Base-by-base conservation (phyloP, 2,329 filamentous ascomycete genomes). In the Aspergillus pseudonomiae region DNA sequence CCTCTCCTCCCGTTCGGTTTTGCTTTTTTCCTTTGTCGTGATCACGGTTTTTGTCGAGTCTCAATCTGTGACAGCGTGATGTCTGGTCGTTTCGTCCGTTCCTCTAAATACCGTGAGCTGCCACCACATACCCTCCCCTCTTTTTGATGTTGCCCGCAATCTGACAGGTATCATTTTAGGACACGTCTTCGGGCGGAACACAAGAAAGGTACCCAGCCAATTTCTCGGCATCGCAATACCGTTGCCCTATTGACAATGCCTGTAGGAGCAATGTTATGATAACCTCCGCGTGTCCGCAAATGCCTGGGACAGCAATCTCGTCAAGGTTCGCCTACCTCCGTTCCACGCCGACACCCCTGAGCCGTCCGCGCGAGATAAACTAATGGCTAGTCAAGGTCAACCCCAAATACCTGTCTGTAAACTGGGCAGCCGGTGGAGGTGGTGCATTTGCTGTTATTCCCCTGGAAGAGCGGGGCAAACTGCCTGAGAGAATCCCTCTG, bases 221-320 rank as follows among this genome's bases (percentile, higher is more conserved):
- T 11, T 43, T 60, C 59, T 7, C 50, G 1, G 9, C 26, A 50
- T 52, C 34, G 30, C 14, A 41, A 41, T 36, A 16, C 39, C 34
- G 21, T 7, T 32, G 5, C 19, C 39, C 19, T 7, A 45, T 63
- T 66, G 32, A 65, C 68, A 59, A 56, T 56, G 21, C 41, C 24
- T 30, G 24, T 63, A 89, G 87, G 95, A 99, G 80, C 92, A 92
- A 86, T 97, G 94, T 85, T 99, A 98, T 83, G 95, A 99, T 81
- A 98, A 98, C 81, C 84, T 99, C 71, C 92, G 93, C 78, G 93
- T 99, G 80, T 97, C 93, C 76, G 92, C 91, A 81, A 99, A 99
- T 89, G 95, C 95, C 61, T 99, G 95, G 95, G 95, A 99, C 80
- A 97, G 94, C 75, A 99, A 99, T 83, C 84, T 99, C 76, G 87